phyloP scores from a whole-genome alignment of 306 rosid species.

The Acmispon strigosus region DNA sequence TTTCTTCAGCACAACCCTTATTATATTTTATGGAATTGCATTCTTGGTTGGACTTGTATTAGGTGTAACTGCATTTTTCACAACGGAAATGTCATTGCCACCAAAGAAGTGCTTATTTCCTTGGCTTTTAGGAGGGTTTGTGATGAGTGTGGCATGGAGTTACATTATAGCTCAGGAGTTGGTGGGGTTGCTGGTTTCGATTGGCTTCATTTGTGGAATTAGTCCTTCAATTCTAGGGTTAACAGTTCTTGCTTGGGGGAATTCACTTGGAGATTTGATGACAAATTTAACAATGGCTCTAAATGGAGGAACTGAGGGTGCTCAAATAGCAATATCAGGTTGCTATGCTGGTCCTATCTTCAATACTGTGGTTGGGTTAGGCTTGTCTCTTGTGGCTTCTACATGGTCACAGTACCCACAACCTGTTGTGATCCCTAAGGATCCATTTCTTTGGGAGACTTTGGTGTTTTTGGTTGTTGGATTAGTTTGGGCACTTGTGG shows the following conservation, averaged over 20 bases:
- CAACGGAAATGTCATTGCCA: slow-evolving; percentile 12
- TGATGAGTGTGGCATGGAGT: slow-evolving; percentile 43
- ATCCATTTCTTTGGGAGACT: slow-evolving; percentile 36
- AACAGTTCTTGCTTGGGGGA: slow-evolving; percentile 44
- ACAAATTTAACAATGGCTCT: slow-evolving; percentile 34
- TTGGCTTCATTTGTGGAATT: slow-evolving; percentile 27
- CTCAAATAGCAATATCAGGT: slow-evolving; percentile 37
- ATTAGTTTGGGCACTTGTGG: slow-evolving; percentile 33
- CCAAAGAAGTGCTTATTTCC: slow-evolving; percentile 31
- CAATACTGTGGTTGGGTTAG: slow-evolving; percentile 29
- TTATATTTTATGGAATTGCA: slow-evolving; percentile 25
- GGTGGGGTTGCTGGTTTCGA: slow-evolving; percentile 33
- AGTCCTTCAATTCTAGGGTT: slow-evolving; percentile 40
- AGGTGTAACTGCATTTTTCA: slow-evolving; percentile 26
- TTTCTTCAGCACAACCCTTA: neutral
- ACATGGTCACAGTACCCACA: slow-evolving; percentile 33
- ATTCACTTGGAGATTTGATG: slow-evolving; percentile 42
- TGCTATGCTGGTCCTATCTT: slow-evolving; percentile 42
- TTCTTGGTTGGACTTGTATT: slow-evolving; percentile 16
- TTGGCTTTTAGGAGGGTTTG: slow-evolving; percentile 40
- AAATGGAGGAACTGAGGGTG: slow-evolving; percentile 35
- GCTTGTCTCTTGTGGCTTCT: slow-evolving; percentile 27
- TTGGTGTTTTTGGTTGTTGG: slow-evolving; percentile 25
- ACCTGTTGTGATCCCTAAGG: slow-evolving; percentile 28
- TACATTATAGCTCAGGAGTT: slow-evolving; percentile 37